Conservation (phyloP, 345 rosid species). For the Noccaea caerulescens region DNA sequence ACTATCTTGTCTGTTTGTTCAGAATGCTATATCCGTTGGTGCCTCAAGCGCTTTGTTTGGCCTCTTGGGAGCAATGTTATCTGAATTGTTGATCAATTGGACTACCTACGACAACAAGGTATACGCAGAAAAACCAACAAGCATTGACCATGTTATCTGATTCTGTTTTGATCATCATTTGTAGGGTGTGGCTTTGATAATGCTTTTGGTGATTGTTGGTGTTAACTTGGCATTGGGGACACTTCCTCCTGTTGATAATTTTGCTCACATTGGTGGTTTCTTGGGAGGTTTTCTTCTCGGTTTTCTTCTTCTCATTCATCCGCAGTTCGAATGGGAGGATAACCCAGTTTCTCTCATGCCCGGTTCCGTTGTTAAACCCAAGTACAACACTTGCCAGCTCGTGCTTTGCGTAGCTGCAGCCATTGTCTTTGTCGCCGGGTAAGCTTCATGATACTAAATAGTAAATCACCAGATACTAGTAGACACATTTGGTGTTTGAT, state of each 20-base stretch:
- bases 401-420: conserved; percentile 55
- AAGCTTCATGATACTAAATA: conserved; percentile 41
- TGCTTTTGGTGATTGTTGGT: conserved; percentile 69
- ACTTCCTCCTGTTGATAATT: conserved; percentile 95
- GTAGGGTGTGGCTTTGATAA: conserved; percentile 71
- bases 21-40: conserved; percentile 82
- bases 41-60: conserved; percentile 99
- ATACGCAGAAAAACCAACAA: not conserved
- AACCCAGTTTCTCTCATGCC: conserved; percentile 55
- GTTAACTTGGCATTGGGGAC: conserved; percentile 76
- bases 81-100: conserved; percentile 95
- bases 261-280: conserved; percentile 91
- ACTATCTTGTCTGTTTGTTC: conserved; percentile 68
- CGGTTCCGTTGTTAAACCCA: conserved; percentile 57
- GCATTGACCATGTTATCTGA: not conserved
- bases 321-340: conserved; percentile 78
- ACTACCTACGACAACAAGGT: conserved; percentile 90
- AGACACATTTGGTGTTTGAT: conserved; percentile 1
- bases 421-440: conserved; percentile 64
- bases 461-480: too few species aligned
- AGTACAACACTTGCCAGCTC: conserved; percentile 77
- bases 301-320: conserved; percentile 66
- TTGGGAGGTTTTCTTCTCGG: conserved; percentile 72
- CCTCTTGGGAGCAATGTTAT: conserved; percentile 90
- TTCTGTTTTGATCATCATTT: conserved; percentile 4